Conservation (phyloP, 1,139 yeast genomes). For the Zygosaccharomyces pseudobailii region DNA sequence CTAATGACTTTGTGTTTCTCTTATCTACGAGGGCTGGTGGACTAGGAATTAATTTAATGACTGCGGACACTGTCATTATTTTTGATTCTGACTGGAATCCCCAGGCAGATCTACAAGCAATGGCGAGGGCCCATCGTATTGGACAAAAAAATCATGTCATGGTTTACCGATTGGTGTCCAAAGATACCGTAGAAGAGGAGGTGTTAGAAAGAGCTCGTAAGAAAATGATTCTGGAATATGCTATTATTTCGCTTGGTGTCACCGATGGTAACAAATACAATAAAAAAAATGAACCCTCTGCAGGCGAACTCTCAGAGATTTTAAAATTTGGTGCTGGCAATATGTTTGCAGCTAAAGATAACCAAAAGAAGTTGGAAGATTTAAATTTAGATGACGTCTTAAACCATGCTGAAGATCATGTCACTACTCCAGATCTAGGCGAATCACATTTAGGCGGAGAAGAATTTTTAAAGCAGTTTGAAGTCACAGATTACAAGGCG, state of each 20-base stretch:
- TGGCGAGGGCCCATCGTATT: conserved; percentile 99
- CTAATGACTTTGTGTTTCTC: conserved; percentile 86
- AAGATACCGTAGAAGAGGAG: conserved; percentile 96
- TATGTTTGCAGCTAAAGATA: conserved; percentile 90
- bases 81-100: conserved; percentile 99
- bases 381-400: conserved; percentile 93
- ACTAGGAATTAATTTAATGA: conserved; percentile 94
- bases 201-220: conserved; percentile 93
- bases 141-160: conserved; percentile 98
- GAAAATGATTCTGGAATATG: conserved; percentile 97
- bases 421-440: conserved; percentile 92
- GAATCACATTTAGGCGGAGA: conserved; percentile 99
- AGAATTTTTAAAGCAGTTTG: conserved; percentile 94
- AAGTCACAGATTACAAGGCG: conserved; percentile 97
- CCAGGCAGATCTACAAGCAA: conserved; percentile 96
- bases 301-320: conserved; percentile 85
- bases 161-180: conserved; percentile 93
- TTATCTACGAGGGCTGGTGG: conserved; percentile 98
- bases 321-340: conserved; percentile 97
- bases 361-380: conserved; percentile 92
- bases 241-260: conserved; percentile 92
- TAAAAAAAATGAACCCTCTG: conserved; percentile 66
- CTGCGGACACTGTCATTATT: conserved; percentile 96
- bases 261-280: conserved; percentile 55
- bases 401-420: conserved; percentile 95